Base-by-base conservation (phyloP, 148 eudicot genomes). In the Linanthus parryae region DNA sequence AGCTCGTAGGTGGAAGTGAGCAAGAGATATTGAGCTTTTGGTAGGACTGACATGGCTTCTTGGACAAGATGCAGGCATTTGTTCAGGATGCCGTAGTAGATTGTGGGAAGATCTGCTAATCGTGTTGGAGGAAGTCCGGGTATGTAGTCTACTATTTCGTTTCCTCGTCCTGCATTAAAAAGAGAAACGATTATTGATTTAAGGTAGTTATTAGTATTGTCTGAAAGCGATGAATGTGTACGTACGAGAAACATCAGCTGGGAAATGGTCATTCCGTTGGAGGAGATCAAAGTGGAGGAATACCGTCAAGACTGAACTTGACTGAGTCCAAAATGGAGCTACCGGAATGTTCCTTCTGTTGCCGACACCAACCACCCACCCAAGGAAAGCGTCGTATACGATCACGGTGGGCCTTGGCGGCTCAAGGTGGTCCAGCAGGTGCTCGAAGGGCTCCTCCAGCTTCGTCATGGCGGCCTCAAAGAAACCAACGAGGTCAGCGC, bases 101-200 rank as follows among this genome's bases (percentile, higher is more conserved):
- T 23, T 34, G 78, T 54, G 13, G 85, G 73, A 44, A 78, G 58
- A 49, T 85, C 78, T 7, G 49, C 59, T 1, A 76, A 35, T 1
- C 80, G 69, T 8, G 72, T 66, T 13, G 85, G 37, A 22, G 85
- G 64, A 14, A 81, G 55, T 7, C 88, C 85, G 1, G 88, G 88
- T 19, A 85, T 71, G 56, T 76, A 81, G 41, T 78, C 59, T 27
- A 85, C 65, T 5, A 37, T 27, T 41, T 75, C 80, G 2, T 67
- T 47, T 42, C 73, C 82, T 39, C 60, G 51, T 13, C 55, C 84
- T 73, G 35, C 15, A n/a, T n/a, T n/a, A n/a, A n/a, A n/a, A n/a
- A n/a, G n/a, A n/a, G n/a, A n/a, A n/a, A n/a, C n/a, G n/a, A n/a
- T n/a, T n/a, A n/a, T n/a, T n/a, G n/a, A n/a, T n/a, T n/a, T n/a